These are phyloP conservation scores for Aspergillus bertholletiae DNA, from an alignment of 495 filamentous ascomycete genomes.

Conservation along the genomic window DNA sequence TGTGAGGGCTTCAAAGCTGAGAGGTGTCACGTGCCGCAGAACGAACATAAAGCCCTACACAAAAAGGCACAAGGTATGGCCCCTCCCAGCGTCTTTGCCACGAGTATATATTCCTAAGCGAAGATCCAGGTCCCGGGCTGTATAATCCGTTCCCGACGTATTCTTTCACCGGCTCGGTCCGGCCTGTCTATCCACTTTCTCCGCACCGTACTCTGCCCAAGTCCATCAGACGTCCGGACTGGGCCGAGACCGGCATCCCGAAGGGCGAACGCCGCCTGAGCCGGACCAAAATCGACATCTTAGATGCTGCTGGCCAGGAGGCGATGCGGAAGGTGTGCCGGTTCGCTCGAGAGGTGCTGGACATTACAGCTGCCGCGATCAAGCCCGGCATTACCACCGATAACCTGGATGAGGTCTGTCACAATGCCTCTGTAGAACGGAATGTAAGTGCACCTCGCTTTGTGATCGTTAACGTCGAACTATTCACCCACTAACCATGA, in stretches of 20 bases:
- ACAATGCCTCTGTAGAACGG: conserved; percentile 76
- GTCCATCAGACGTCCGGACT: conserved; percentile 69
- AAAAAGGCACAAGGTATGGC: background rate
- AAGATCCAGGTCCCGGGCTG: conserved; percentile 63
- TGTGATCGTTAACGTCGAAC: background rate
- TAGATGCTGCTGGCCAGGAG: conserved; percentile 60
- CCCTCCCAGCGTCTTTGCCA: conserved; percentile 28
- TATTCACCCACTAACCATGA: conserved; percentile 8
- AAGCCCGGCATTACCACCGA: conserved; percentile 77
- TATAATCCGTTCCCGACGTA: conserved; percentile 80
- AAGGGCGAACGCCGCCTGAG: conserved; percentile 56
- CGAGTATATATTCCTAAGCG: conserved; percentile 61
- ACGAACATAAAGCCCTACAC: background rate
- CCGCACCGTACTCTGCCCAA: conserved; percentile 57
- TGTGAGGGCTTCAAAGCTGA: conserved; percentile 17
- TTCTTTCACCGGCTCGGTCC: conserved; percentile 64
- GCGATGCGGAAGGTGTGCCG: conserved; percentile 79
- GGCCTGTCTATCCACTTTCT: conserved; percentile 75
- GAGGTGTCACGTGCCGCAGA: background rate
- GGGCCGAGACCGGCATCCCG: conserved; percentile 65
- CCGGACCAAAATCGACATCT: conserved; percentile 60
- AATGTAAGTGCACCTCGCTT: conserved; percentile 49
- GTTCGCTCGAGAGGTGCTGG: conserved; percentile 71
- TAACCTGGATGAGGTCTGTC: conserved; percentile 76
- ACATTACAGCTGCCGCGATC: conserved; percentile 67